A percentile compares a stretch with the other conserved stretches of the same genome.
phyloP scores from a whole-genome alignment of 2,329 filamentous ascomycete species.

The Huntiella omanensis region DNA sequence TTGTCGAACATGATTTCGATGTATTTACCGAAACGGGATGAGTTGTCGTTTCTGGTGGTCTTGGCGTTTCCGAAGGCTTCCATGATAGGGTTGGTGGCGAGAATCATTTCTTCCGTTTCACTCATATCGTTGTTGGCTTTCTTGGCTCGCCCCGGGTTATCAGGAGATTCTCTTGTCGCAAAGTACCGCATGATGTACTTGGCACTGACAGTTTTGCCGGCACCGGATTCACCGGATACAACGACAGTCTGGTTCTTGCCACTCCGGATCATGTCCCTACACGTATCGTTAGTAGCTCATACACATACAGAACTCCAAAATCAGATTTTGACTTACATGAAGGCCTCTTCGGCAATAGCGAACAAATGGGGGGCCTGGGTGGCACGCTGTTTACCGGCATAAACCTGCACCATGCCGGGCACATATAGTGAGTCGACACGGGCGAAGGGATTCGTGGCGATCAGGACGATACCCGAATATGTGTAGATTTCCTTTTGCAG shows the following conservation, averaged over 20 bases:
- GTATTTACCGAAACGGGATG: constrained; percentile 96
- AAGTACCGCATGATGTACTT: constrained; percentile 99
- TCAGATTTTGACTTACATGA: constrained; percentile 46
- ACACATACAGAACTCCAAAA: neutral
- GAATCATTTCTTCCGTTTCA: constrained; percentile 93
- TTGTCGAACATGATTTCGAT: constrained; percentile 99
- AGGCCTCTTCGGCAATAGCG: constrained; percentile 95
- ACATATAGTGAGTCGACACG: constrained; percentile 96
- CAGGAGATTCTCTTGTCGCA: constrained; percentile 85
- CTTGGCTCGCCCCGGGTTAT: constrained; percentile 62
- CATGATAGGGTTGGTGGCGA: constrained; percentile 98
- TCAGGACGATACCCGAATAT: constrained; percentile 95
- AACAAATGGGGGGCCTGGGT: constrained; percentile 96
- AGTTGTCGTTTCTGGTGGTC: constrained; percentile 99
- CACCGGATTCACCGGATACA: constrained; percentile 97
- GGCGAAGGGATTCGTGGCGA: constrained; percentile 95
- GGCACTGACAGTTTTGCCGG: constrained; percentile 95
- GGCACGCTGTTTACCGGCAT: constrained; percentile 88
- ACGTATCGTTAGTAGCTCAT: constrained; percentile 20
- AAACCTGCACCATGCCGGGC: constrained; percentile 98
- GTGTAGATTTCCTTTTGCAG: constrained; percentile 99
- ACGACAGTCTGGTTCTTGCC: constrained; percentile 94
- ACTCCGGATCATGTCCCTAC: constrained; percentile 88
- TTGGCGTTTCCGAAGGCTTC: constrained; percentile 99
- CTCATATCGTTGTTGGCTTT: constrained; percentile 69